Evolutionary conservation across 208 protist genomes (phyloP).

Genomic region (Phytomonas sp.): DNA sequence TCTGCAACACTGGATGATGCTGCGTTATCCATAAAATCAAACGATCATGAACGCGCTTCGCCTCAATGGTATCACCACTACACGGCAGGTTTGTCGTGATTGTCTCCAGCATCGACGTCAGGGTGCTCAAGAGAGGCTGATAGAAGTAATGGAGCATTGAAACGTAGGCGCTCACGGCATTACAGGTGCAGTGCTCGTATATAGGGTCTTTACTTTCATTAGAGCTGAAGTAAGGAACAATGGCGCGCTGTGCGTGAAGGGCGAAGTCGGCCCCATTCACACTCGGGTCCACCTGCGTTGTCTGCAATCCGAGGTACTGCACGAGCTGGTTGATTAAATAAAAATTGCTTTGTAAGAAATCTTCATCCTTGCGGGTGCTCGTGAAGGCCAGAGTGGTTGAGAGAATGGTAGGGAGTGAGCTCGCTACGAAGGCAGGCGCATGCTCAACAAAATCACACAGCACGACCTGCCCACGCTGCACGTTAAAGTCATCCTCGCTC

Average conservation of each 20-base stretch:
- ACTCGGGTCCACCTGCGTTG: neutral
- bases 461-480: conserved; percentile 43
- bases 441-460: conserved; percentile 75
- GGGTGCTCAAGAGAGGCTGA: conserved; percentile 13
- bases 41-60: conserved; percentile 58
- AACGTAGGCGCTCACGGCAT: conserved; percentile 55
- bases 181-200: conserved; percentile 53
- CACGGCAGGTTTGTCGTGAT: conserved; percentile 49
- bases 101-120: conserved; percentile 25
- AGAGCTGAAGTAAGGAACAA: conserved; percentile 31
- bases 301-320: conserved; percentile 39
- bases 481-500: conserved; percentile 58
- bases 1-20: conserved; percentile 34
- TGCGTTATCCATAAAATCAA: conserved; percentile 54
- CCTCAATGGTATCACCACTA: conserved; percentile 68
- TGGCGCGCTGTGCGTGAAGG: conserved; percentile 24
- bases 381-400: conserved; percentile 42
- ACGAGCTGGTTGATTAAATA: conserved; percentile 68
- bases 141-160: conserved; percentile 49
- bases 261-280: conserved; percentile 39
- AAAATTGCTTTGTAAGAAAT: conserved; percentile 58
- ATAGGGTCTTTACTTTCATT: conserved; percentile 21
- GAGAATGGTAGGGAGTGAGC: conserved; percentile 35
- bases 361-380: conserved; percentile 30
- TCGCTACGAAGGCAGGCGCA: conserved; percentile 37